Evolutionary conservation across 2,329 filamentous ascomycete genomes (phyloP), one percentile per base, ranked within the genome.

Genomic region (Lecanicillium sp.): DNA sequence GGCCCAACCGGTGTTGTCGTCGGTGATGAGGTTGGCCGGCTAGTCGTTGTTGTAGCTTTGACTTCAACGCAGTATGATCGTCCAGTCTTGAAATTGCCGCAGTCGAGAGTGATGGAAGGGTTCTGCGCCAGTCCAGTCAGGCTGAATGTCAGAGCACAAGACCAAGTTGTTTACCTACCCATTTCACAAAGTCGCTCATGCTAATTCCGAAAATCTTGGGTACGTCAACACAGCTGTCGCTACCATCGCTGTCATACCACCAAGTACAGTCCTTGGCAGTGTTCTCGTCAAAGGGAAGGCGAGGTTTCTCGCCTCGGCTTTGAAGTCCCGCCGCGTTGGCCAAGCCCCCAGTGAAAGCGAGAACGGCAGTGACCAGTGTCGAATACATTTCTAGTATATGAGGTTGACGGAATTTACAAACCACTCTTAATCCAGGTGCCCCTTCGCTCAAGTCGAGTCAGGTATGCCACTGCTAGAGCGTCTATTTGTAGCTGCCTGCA

Each of bases 61-160:
- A 32, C 37, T 29, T 39, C 37, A 16, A 39, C 37, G 27, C 37
- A 39, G 37, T 39, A 39, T 19, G 37, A 39, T 14, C 29, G 37
- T 5, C 37, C 22, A 34, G 31, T 28, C 6, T 18, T 16, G 15
- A 33, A 34, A 31, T 39, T 39, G 9, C 30, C 30, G 17, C 37
- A 39, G 37, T 39, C 37, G n/a, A 31, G n/a, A 3, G 37, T 34
- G 12, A 39, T 34, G 19, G 31, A 39, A 33, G 37, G 37, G 37
- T 39, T 39, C 31, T 39, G 5, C 5, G 22, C n/a, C n/a, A n/a
- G n/a, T n/a, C n/a, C 9, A 12, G 33, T 39, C 29, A 33, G 22
- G 13, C 30, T 27, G 13, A 30, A 3, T 33, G 8, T 15, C 13
- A n/a, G 22, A 13, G 18, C 18, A 34, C 8, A 20, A 16, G 25